Evolutionary conservation across 495 filamentous ascomycete genomes (phyloP).

Genomic region (Penicillium waksmanii): DNA sequence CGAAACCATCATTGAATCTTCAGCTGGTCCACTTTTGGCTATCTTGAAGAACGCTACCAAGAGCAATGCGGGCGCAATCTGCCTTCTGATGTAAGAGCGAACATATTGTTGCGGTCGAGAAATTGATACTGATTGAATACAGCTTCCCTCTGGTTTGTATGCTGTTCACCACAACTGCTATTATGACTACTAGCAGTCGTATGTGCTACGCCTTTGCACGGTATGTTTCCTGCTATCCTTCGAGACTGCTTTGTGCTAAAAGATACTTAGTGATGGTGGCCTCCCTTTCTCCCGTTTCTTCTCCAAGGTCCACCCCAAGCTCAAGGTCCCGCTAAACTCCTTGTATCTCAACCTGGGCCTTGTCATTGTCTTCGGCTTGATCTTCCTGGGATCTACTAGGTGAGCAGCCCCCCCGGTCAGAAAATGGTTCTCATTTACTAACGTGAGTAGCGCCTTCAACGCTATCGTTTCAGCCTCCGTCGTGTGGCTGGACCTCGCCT

Average conservation of each 20-base stretch:
- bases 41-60: constrained; percentile 72
- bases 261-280: constrained; percentile 60
- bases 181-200: constrained; percentile 77
- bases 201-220: constrained; percentile 78
- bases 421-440: constrained; percentile 1
- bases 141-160: constrained; percentile 73
- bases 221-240: constrained; percentile 18
- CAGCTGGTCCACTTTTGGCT: constrained; percentile 67
- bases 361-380: constrained; percentile 70
- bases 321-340: constrained; percentile 71
- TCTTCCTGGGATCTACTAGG: constrained; percentile 76
- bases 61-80: constrained; percentile 67
- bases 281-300: constrained; percentile 69
- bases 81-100: constrained; percentile 61
- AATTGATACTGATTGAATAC: constrained; percentile 11
- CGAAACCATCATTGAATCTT: constrained; percentile 60
- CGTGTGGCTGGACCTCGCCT: constrained; percentile 70
- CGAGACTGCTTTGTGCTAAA: constrained; percentile 14
- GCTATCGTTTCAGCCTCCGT: constrained; percentile 74
- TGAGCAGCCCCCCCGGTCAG: constrained; percentile 8
- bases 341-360: constrained; percentile 65
- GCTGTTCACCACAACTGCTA: constrained; percentile 68
- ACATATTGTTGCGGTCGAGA: not conserved
- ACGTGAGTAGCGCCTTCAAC: constrained; percentile 46
- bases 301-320: constrained; percentile 61